phyloP scores from a whole-genome alignment of 208 protist species.

The Trypanosoma theileri region DNA sequence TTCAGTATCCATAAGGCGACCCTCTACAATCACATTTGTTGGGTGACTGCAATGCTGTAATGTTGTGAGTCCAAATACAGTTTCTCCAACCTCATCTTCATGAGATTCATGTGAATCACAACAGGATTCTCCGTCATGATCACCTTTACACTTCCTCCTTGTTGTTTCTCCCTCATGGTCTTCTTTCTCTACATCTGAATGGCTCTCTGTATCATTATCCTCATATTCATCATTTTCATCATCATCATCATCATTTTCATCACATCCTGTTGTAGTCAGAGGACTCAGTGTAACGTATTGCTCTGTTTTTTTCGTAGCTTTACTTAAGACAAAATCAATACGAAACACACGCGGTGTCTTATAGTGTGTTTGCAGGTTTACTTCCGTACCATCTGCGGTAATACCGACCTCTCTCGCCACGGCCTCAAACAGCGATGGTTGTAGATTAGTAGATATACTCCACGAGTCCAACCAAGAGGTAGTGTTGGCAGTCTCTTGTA shows the following conservation, averaged over 20 bases:
- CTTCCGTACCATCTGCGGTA: conserved; percentile 46
- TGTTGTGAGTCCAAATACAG: conserved; percentile 47
- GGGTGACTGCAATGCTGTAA: conserved; percentile 48
- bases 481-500: conserved; percentile 11
- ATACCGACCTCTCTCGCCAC: conserved; percentile 41
- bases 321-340: conserved; percentile 79
- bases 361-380: conserved; percentile 47
- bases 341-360: conserved; percentile 58
- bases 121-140: no score
- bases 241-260: conserved; percentile 30
- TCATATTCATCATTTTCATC: conserved; percentile 11
- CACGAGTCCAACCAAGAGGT: conserved; percentile 13
- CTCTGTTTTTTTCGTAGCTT: conserved; percentile 68
- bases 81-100: conserved; percentile 14
- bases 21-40: conserved; percentile 62
- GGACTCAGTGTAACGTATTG: conserved; percentile 61
- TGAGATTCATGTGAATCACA: conserved; percentile 14
- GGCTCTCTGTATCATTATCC: conserved; percentile 14
- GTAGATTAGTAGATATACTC: conserved; percentile 37
- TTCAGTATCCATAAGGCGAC: conserved; percentile 50
- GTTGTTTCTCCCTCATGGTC: not conserved
- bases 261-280: conserved; percentile 58
- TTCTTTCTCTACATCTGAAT: not conserved
- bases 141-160: no score
- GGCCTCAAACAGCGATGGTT: conserved; percentile 52